Percentiles rank a stretch among this genome's conserved stretches.
These are phyloP conservation scores for Epichloe coenophiala DNA, from an alignment of 2,329 filamentous ascomycete genomes.

Conservation along the genomic window DNA sequence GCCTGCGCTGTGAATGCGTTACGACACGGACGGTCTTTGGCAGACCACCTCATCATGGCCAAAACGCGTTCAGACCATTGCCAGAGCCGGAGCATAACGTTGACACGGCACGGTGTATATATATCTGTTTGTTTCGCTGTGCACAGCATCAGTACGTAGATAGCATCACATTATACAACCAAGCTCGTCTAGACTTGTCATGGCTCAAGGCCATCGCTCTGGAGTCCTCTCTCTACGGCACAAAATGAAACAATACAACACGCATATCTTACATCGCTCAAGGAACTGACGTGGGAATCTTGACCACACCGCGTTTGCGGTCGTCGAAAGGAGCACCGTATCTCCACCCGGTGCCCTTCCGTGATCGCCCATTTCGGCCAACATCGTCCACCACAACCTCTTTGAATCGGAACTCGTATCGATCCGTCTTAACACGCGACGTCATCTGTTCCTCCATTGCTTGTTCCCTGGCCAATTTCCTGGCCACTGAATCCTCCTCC, in stretches of 20 bases:
- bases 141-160: not conserved
- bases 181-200: not conserved
- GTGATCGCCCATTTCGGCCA: conserved; percentile 38
- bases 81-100: not conserved
- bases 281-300: conserved; percentile 52
- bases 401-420: conserved; percentile 51
- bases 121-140: not conserved
- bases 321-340: conserved; percentile 52
- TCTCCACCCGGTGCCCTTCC: conserved; percentile 42
- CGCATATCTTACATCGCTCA: conserved; percentile 15
- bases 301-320: conserved; percentile 48
- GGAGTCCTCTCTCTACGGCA: not conserved
- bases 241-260: not conserved
- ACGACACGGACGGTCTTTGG: not conserved
- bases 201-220: not conserved
- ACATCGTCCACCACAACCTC: conserved; percentile 43
- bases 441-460: conserved; percentile 26
- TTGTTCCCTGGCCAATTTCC: conserved; percentile 17
- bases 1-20: not conserved
- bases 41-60: not conserved
- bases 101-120: not conserved
- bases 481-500: conserved; percentile 27
- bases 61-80: not conserved
- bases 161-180: not conserved
- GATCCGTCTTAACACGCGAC: conserved; percentile 32